Evolutionary conservation across 352 stramenopile species (phyloP).

Genomic region (Aphanomyces euteiches): DNA sequence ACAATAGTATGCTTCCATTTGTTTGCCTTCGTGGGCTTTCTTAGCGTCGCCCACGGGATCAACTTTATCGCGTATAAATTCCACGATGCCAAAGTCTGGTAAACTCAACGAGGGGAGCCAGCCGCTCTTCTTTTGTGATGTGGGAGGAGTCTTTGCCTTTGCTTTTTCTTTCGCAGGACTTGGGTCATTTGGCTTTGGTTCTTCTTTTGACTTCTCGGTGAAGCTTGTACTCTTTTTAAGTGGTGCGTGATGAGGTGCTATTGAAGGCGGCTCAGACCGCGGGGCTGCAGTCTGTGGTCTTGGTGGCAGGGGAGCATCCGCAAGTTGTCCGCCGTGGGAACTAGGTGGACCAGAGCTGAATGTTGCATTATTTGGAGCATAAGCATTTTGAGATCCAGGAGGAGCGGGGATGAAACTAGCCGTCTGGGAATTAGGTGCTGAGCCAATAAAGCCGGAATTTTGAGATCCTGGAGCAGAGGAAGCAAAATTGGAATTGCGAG

Average conservation of each 20-base stretch:
- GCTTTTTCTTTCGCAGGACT: constrained; percentile 40
- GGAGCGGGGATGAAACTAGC: too few species aligned
- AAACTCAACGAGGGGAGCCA: constrained; percentile 58
- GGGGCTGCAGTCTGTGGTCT: not conserved
- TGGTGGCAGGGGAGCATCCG: constrained; percentile 1
- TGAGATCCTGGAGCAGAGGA: too few species aligned
- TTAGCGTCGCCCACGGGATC: constrained; percentile 68
- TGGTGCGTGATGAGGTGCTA: constrained; percentile 2
- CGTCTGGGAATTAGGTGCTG: too few species aligned
- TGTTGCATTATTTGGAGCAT: too few species aligned
- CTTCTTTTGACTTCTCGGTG: constrained; percentile 32
- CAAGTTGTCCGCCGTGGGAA: too few species aligned
- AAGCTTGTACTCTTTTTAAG: constrained; percentile 28
- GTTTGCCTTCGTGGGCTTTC: constrained; percentile 66
- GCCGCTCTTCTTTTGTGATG: constrained; percentile 41
- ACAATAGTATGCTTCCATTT: constrained; percentile 81
- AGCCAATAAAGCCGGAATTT: too few species aligned
- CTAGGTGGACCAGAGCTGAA: too few species aligned
- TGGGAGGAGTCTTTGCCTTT: constrained; percentile 77
- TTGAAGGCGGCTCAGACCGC: too few species aligned
- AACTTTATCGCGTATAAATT: constrained; percentile 69
- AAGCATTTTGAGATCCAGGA: too few species aligned
- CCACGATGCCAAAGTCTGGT: constrained; percentile 35
- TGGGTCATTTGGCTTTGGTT: constrained; percentile 6
- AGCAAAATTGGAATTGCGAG: not conserved